Conservation (phyloP, 345 rosid genomes). For the Murraya paniculata region DNA sequence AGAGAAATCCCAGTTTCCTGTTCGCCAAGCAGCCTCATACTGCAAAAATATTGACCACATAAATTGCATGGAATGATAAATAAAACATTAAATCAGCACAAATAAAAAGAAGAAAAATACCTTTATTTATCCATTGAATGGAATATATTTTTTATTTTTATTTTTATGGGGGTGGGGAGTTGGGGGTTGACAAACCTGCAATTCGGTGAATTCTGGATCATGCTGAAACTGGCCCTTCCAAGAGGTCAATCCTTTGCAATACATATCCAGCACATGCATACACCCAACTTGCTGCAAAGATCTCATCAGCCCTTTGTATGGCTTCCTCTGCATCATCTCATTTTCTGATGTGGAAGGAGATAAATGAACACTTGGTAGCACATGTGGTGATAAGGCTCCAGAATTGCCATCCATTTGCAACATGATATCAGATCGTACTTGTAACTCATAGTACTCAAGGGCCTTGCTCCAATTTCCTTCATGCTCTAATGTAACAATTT, state of each 20-base stretch:
- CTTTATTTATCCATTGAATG: neutral
- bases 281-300: constrained; percentile 94
- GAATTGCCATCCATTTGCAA: constrained; percentile 34
- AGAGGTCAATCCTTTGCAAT: constrained; percentile 82
- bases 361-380: constrained; percentile 29
- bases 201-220: constrained; percentile 75
- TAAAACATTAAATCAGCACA: neutral
- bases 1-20: constrained; percentile 97
- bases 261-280: constrained; percentile 79
- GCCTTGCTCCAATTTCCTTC: constrained; percentile 97
- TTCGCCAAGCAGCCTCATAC: constrained; percentile 99
- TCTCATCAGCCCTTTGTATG: constrained; percentile 85
- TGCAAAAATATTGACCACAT: constrained; percentile 31
- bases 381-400: constrained; percentile 27
- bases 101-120: neutral
- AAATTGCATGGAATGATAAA: neutral
- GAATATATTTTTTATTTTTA: neutral
- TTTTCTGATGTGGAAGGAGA: constrained; percentile 35
- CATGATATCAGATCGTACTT: constrained; percentile 65
- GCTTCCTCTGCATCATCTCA: constrained; percentile 52
- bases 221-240: constrained; percentile 61
- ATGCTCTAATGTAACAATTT: constrained; percentile 89
- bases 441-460: constrained; percentile 89
- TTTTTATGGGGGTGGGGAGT: neutral
- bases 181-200: constrained; percentile 55